Evolutionary conservation across 345 rosid genomes (phyloP).

Genomic region (Syzygium grande): DNA sequence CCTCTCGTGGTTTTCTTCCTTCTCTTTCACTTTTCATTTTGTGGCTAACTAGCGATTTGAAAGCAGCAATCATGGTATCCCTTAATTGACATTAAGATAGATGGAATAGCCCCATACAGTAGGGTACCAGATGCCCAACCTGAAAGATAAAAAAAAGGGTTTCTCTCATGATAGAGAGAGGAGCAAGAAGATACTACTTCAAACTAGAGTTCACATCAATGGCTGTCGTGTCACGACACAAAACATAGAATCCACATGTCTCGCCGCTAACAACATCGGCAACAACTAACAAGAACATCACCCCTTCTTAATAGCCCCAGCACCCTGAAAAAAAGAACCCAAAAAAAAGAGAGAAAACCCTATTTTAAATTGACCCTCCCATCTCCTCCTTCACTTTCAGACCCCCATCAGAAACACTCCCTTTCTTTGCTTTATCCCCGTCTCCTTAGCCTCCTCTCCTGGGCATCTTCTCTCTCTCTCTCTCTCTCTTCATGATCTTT

Average conservation of each 20-base stretch:
- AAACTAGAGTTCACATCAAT: not conserved
- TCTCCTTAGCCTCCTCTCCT: constrained; percentile 6
- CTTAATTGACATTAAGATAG: not conserved
- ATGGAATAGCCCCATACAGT: not conserved
- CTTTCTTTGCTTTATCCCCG: constrained; percentile 10
- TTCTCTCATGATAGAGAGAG: not conserved
- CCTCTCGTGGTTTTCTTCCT: not conserved
- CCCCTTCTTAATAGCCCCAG: not conserved
- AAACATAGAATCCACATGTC: not conserved
- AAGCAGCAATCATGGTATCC: not conserved
- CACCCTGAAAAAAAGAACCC: not conserved
- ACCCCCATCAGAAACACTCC: not conserved
- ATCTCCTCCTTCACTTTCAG: not conserved
- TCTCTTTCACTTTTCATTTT: not conserved
- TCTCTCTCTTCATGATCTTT: constrained; percentile 3
- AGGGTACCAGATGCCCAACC: not conserved
- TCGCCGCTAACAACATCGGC: not conserved
- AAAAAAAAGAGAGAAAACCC: not conserved
- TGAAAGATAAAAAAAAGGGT: not conserved
- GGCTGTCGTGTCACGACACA: not conserved
- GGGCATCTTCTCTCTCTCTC: constrained; percentile 3
- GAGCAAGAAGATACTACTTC: not conserved
- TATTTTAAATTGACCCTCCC: not conserved
- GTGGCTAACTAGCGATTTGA: not conserved
- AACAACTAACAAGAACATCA: not conserved